phyloP scores from a whole-genome alignment of 176 grass and related monocot species.

The Themeda triandra region DNA sequence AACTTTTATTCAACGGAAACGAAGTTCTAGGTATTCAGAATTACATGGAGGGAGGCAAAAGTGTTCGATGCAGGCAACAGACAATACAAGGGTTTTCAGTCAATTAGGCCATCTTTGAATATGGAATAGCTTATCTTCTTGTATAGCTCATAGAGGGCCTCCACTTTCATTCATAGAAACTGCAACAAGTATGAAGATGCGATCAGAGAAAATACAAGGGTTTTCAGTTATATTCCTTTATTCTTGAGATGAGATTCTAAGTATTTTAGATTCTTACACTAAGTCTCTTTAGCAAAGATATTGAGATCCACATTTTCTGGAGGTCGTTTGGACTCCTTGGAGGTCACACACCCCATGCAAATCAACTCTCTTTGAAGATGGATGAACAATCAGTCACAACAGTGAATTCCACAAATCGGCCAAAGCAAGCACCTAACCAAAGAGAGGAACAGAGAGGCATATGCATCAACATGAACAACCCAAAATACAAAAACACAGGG shows the following conservation, averaged over 20 bases:
- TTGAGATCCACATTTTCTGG: conserved; percentile 46
- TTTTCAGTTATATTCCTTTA: neutral
- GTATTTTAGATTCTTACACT: conserved; percentile 47
- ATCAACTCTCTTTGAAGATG: neutral
- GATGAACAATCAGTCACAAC: neutral
- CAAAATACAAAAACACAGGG: neutral
- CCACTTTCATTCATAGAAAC: conserved; percentile 80
- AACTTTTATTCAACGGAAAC: conserved; percentile 53
- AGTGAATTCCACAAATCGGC: neutral
- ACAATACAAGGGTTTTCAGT: too few species aligned
- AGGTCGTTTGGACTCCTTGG: conserved; percentile 39
- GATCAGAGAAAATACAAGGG: neutral
- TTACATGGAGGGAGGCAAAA: neutral
- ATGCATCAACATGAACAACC: neutral
- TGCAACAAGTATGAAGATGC: conserved; percentile 7
- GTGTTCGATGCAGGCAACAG: neutral
- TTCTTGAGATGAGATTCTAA: neutral
- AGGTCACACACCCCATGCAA: conserved; percentile 49
- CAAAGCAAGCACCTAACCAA: neutral
- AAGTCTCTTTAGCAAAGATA: conserved; percentile 56
- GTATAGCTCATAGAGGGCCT: conserved; percentile 71
- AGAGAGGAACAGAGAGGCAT: neutral
- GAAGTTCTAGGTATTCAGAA: neutral
- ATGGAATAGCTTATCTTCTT: conserved; percentile 82
- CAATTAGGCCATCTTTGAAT: conserved; percentile 65